Conservation (phyloP, 371 early-diverging fungal species). For the Capillidium rhysosporum region DNA sequence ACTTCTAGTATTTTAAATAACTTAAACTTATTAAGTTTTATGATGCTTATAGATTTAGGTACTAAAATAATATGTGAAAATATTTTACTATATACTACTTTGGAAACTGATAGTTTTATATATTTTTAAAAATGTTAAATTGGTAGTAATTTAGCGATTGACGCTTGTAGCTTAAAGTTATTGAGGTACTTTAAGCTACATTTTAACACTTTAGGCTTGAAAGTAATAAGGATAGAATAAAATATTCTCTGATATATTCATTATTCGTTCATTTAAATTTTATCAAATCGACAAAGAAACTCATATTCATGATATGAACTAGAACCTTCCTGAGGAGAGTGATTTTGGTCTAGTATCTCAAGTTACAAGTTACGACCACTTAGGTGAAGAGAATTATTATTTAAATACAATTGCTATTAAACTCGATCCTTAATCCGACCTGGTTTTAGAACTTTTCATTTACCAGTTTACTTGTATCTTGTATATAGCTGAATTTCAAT, state of each 20-base stretch:
- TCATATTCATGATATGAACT: conserved; percentile 31
- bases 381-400: conserved; percentile 86
- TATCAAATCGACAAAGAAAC: conserved; percentile 69
- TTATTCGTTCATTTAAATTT: conserved; percentile 69
- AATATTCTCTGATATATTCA: conserved; percentile 83
- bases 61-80: conserved; percentile 84
- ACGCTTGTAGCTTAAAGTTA: conserved; percentile 85
- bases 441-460: conserved; percentile 76
- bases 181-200: conserved; percentile 82
- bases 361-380: conserved; percentile 76
- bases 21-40: conserved; percentile 51
- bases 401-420: conserved; percentile 62
- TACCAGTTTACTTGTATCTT: conserved; percentile 68
- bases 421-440: conserved; percentile 29
- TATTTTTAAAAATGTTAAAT: conserved; percentile 35
- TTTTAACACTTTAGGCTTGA: conserved; percentile 70
- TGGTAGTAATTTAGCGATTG: conserved; percentile 91
- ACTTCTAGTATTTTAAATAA: conserved; percentile 54
- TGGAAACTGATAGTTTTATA: background rate
- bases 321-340: conserved; percentile 15
- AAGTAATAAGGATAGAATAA: conserved; percentile 63
- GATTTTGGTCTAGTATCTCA: conserved; percentile 7
- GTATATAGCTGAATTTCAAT: conserved; percentile 30
- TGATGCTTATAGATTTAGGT: conserved; percentile 85
- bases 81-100: conserved; percentile 3